Percentiles rank a stretch among this genome's conserved stretches.
Conservation (phyloP, 306 rosid genomes). For the Pachyrhizus erosus region DNA sequence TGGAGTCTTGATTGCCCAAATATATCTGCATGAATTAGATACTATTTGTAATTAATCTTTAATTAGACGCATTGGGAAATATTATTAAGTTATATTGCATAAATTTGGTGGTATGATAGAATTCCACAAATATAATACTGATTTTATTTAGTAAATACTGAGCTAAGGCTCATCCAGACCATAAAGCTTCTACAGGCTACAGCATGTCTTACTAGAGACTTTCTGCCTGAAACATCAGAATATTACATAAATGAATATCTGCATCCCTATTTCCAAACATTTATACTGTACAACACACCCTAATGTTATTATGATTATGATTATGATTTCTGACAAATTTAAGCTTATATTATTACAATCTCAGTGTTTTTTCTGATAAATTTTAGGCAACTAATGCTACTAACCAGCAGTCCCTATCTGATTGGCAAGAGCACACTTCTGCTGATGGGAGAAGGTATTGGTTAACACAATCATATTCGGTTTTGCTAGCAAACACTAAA, state of each 20-base stretch:
- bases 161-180: neutral
- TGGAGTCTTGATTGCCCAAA: constrained; percentile 15
- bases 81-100: constrained; percentile 21
- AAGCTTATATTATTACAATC: constrained; percentile 21
- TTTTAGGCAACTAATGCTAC: constrained; percentile 62
- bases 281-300: neutral
- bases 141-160: neutral
- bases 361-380: constrained; percentile 40
- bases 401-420: constrained; percentile 70
- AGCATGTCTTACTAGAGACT: neutral
- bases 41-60: constrained; percentile 18
- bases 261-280: neutral
- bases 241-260: neutral
- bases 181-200: neutral
- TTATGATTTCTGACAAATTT: constrained; percentile 37
- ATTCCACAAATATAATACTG: neutral
- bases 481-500: constrained; percentile 7
- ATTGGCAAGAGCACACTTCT: constrained; percentile 97
- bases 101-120: constrained; percentile 8
- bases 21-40: neutral
- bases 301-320: too few species aligned
- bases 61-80: neutral
- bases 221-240: neutral
- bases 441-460: constrained; percentile 93
- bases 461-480: constrained; percentile 18